Percentiles rank a stretch among this genome's conserved stretches.
phyloP scores from a whole-genome alignment of 2,329 filamentous ascomycete genomes.

The Botryotinia convoluta region DNA sequence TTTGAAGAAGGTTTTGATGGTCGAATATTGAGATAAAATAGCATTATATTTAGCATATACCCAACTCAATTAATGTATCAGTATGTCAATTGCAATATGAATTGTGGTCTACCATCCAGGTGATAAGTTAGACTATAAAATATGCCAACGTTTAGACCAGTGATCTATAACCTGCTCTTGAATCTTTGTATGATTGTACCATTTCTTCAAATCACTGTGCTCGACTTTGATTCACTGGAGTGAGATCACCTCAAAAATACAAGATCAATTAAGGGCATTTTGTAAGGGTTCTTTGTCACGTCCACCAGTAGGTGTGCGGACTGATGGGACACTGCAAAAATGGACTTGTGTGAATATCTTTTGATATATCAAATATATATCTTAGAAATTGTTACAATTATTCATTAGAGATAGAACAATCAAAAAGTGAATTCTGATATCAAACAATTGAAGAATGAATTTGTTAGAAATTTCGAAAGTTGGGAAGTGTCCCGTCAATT shows the following conservation, averaged over 20 bases:
- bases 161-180: not conserved
- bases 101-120: no score
- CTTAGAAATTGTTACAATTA: no score
- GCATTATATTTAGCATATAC: slow-evolving; percentile 21
- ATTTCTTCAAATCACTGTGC: not conserved
- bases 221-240: not conserved
- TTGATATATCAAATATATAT: no score
- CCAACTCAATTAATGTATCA: slow-evolving; percentile 23
- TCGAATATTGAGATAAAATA: slow-evolving; percentile 41
- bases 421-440: no score
- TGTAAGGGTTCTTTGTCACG: not conserved
- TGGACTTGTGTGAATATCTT: no score
- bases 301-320: no score
- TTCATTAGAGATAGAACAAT: no score
- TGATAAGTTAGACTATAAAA: not conserved
- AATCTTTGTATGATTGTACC: no score
- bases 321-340: no score
- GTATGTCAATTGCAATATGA: not conserved
- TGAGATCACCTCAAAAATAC: not conserved
- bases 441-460: no score
- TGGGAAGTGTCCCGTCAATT: no score
- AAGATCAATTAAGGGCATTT: not conserved
- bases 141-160: not conserved
- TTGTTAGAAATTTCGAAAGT: no score
- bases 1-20: slow-evolving; percentile 68